Conservation (phyloP, 768 basidiomycete species). For the Suillus alpinus region DNA sequence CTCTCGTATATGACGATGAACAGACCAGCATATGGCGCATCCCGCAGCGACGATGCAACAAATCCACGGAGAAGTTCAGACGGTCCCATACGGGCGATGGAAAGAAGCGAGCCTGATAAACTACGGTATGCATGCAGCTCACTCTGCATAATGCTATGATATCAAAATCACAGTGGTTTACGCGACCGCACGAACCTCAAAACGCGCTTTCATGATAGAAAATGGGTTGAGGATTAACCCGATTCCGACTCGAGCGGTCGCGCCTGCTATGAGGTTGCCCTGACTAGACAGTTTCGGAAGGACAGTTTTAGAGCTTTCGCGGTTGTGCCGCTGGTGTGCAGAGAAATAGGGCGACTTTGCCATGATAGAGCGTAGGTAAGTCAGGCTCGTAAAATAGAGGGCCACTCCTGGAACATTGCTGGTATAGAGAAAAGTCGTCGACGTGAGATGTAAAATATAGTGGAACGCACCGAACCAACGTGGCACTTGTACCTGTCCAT, state of each 20-base stretch:
- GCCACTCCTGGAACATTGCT: constrained; percentile 95
- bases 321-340: constrained; percentile 14
- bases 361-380: constrained; percentile 75
- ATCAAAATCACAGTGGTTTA: constrained; percentile 1
- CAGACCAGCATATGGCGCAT: constrained; percentile 91
- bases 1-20: constrained; percentile 88
- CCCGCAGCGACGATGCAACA: constrained; percentile 83
- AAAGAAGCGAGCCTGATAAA: constrained; percentile 53
- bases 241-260: constrained; percentile 73
- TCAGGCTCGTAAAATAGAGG: constrained; percentile 85
- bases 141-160: constrained; percentile 47
- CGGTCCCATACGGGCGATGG: constrained; percentile 68
- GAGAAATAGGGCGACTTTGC: constrained; percentile 73
- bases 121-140: constrained; percentile 71
- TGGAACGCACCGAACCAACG: constrained; percentile 58
- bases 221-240: constrained; percentile 89
- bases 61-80: constrained; percentile 84
- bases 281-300: constrained; percentile 68
- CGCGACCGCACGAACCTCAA: constrained; percentile 57
- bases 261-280: constrained; percentile 87
- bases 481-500: constrained; percentile 87
- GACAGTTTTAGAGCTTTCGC: constrained; percentile 41
- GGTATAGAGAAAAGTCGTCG: constrained; percentile 6
- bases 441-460: background rate
- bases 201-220: constrained; percentile 88